Evolutionary conservation across 2,329 filamentous ascomycete species (phyloP).

Genomic region (Cryphonectria japonica): DNA sequence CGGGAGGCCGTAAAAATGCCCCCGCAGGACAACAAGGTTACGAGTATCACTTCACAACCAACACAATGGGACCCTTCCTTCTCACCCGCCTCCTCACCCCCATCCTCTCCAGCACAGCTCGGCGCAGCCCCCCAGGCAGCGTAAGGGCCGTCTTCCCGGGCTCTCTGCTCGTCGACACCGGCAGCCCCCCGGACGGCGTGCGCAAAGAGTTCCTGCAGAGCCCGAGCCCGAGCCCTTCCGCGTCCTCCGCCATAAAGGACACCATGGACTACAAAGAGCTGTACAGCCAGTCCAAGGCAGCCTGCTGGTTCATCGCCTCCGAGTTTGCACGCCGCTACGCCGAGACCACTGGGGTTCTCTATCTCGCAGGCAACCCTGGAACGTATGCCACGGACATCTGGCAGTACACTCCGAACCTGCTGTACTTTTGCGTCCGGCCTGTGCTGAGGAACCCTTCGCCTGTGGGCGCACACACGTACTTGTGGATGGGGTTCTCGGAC

Average conservation of each 20-base stretch:
- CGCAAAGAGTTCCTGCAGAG: conserved; percentile 25
- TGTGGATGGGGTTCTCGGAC: conserved; percentile 34
- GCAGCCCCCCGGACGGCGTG: conserved; percentile 30
- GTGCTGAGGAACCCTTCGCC: conserved; percentile 24
- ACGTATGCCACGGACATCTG: conserved; percentile 17
- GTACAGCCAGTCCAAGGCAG: conserved; percentile 33
- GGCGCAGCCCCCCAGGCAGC: conserved; percentile 22
- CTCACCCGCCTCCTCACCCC: conserved; percentile 32
- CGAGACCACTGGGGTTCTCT: conserved; percentile 13
- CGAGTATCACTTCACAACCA: conserved; percentile 34
- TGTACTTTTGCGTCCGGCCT: conserved; percentile 3
- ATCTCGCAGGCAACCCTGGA: conserved; percentile 8
- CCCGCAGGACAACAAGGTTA: conserved; percentile 30
- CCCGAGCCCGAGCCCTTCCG: too few species aligned
- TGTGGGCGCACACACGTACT: conserved; percentile 32
- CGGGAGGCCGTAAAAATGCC: conserved; percentile 31
- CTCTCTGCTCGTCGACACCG: conserved; percentile 32
- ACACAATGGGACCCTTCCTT: conserved; percentile 29
- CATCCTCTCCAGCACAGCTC: conserved; percentile 30
- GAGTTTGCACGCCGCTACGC: conserved; percentile 32
- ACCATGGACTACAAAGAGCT: conserved; percentile 22
- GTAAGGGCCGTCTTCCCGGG: conserved; percentile 33
- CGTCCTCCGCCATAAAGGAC: too few species aligned
- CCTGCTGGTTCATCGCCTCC: conserved; percentile 34
- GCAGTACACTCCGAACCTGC: background rate